A percentile compares a stretch with the other conserved stretches of the same genome.
Conservation (phyloP, 2,329 filamentous ascomycete species). For the Cladosporium cucumerinum region DNA sequence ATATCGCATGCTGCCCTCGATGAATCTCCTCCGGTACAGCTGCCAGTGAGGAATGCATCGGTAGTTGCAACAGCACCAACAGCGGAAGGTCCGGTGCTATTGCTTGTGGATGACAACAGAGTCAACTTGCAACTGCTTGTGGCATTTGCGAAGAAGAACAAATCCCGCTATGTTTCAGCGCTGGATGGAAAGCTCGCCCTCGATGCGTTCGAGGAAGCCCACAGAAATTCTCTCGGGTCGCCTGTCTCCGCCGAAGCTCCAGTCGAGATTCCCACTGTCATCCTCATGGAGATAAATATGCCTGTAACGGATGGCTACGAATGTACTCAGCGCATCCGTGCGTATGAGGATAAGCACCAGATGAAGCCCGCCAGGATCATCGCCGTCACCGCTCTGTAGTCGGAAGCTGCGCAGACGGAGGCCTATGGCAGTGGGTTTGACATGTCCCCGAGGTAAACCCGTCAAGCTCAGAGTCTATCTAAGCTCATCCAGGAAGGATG, state of each 20-base stretch:
- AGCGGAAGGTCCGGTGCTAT: conserved; percentile 10
- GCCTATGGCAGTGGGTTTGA: conserved; percentile 31
- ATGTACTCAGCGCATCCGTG: conserved; percentile 32
- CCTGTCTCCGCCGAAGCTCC: not conserved
- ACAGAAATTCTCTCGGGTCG: not conserved
- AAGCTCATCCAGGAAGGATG: conserved; percentile 17
- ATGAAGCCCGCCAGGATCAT: conserved; percentile 21
- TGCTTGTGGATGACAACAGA: conserved; percentile 31
- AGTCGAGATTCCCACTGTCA: conserved; percentile 32
- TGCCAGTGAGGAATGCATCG: not conserved
- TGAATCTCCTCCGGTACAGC: not conserved
- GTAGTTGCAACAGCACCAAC: not conserved
- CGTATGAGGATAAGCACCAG: conserved; percentile 29
- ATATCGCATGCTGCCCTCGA: not conserved
- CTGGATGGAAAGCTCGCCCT: conserved; percentile 46
- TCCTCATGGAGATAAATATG: conserved; percentile 48
- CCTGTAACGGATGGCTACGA: conserved; percentile 34
- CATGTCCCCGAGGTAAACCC: conserved; percentile 32
- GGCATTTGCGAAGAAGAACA: conserved; percentile 32
- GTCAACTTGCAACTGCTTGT: conserved; percentile 27
- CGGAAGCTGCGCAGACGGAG: conserved; percentile 22
- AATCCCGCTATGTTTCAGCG: conserved; percentile 43
- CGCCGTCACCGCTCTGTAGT: conserved; percentile 25
- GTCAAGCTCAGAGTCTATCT: conserved; percentile 38
- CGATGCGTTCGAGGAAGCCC: conserved; percentile 28